Evolutionary conservation across 352 stramenopile species (phyloP).

Genomic region (Phytophthora fragariaefolia): DNA sequence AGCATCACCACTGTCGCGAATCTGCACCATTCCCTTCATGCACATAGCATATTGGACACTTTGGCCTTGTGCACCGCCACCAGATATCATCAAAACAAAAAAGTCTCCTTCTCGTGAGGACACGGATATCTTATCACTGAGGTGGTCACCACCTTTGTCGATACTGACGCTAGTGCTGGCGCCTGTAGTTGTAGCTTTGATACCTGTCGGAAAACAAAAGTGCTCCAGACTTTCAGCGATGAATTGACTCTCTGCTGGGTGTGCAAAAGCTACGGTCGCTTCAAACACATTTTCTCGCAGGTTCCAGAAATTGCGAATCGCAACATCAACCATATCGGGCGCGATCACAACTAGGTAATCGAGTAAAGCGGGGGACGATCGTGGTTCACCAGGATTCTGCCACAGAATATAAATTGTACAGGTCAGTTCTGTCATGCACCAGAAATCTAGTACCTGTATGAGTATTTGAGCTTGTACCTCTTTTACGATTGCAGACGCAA

Average conservation of each 20-base stretch:
- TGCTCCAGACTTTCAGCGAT: conserved; percentile 74
- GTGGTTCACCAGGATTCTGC: conserved; percentile 8
- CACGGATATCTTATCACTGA: neutral
- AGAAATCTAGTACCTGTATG: no score
- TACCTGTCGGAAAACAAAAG: conserved; percentile 71
- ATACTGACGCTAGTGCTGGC: neutral
- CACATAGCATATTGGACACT: conserved; percentile 65
- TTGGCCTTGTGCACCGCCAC: conserved; percentile 53
- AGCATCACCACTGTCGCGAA: conserved; percentile 24
- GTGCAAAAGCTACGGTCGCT: conserved; percentile 64
- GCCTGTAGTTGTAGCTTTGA: conserved; percentile 13
- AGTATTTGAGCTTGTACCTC: conserved; percentile 16
- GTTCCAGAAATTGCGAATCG: conserved; percentile 52
- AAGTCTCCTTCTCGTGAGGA: conserved; percentile 30
- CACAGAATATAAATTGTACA: neutral
- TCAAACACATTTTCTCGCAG: conserved; percentile 56
- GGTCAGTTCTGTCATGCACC: no score
- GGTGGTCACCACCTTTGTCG: neutral
- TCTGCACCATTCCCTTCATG: conserved; percentile 45
- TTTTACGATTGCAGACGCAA: neutral
- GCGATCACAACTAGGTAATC: conserved; percentile 61
- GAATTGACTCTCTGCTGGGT: conserved; percentile 72
- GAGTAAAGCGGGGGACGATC: conserved; percentile 28
- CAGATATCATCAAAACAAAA: conserved; percentile 64
- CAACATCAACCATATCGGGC: conserved; percentile 53